Evolutionary conservation across 2,329 filamentous ascomycete species (phyloP).

Genomic region (Cladosporium sp.): DNA sequence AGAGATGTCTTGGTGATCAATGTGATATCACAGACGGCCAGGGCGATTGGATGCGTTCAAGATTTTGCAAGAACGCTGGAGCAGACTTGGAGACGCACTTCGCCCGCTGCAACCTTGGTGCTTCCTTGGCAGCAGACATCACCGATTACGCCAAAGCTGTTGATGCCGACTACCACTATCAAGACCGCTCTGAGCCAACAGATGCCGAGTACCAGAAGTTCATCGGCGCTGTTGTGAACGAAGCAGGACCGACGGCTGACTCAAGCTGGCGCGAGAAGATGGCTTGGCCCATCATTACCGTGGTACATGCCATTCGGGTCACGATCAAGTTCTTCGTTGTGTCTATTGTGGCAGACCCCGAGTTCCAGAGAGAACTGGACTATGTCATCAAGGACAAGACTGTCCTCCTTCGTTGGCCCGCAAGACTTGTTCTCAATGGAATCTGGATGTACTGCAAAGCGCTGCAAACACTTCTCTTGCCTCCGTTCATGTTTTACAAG

Average conservation of each 20-base stretch:
- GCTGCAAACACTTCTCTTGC: slow-evolving; percentile 42
- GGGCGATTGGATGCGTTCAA: slow-evolving; percentile 42
- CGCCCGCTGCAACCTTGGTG: slow-evolving; percentile 47
- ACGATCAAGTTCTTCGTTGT: slow-evolving; percentile 48
- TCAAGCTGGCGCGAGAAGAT: slow-evolving; percentile 18
- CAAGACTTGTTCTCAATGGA: slow-evolving; percentile 40
- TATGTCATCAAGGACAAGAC: slow-evolving; percentile 39
- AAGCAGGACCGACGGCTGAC: slow-evolving; percentile 4
- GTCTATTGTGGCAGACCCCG: slow-evolving; percentile 49
- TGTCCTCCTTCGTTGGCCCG: slow-evolving; percentile 33
- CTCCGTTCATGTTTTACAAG: slow-evolving; percentile 47
- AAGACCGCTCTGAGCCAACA: slow-evolving; percentile 30
- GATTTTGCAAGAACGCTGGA: slow-evolving; percentile 27
- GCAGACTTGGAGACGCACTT: slow-evolving; percentile 42
- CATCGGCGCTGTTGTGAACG: slow-evolving; percentile 11
- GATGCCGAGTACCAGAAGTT: slow-evolving; percentile 14
- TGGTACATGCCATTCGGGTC: slow-evolving; percentile 42
- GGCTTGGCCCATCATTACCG: slow-evolving; percentile 33
- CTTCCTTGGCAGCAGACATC: slow-evolving; percentile 30
- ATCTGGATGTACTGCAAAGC: slow-evolving; percentile 47
- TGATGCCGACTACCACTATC: slow-evolving; percentile 13
- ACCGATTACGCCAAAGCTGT: slow-evolving; percentile 12
- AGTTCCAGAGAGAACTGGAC: slow-evolving; percentile 49
- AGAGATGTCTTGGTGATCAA: slow-evolving; percentile 33
- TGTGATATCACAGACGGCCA: slow-evolving; percentile 38